A percentile compares a stretch with the other conserved stretches of the same genome.
These are phyloP conservation scores for Aquanectria penicillioides DNA, from an alignment of 2,329 filamentous ascomycete genomes.

Conservation along the genomic window DNA sequence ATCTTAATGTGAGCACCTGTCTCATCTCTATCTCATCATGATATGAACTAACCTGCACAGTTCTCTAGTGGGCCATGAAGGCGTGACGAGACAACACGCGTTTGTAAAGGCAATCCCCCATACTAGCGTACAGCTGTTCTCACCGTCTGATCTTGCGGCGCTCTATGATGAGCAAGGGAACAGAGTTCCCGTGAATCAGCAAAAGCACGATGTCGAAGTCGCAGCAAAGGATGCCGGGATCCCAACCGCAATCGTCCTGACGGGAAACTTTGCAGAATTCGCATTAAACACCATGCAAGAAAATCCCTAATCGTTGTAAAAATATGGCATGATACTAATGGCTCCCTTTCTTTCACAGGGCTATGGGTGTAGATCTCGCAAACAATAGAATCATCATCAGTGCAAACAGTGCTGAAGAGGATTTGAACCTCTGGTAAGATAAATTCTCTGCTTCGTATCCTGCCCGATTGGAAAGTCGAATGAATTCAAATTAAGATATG, in stretches of 20 bases:
- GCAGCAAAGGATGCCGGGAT: slow-evolving; percentile 9
- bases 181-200: neutral
- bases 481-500: neutral
- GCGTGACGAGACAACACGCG: neutral
- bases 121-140: neutral
- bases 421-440: slow-evolving; percentile 10
- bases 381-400: slow-evolving; percentile 4
- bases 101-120: slow-evolving; percentile 1
- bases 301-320: neutral
- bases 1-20: slow-evolving; percentile 14
- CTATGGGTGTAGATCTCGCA: slow-evolving; percentile 5
- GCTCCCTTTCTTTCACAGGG: neutral
- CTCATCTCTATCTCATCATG: too few species aligned
- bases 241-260: neutral
- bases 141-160: slow-evolving; percentile 6
- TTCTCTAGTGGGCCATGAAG: slow-evolving; percentile 7
- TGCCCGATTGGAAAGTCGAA: too few species aligned
- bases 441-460: neutral
- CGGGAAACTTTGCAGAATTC: slow-evolving; percentile 11
- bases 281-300: slow-evolving; percentile 1
- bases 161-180: slow-evolving; percentile 1
- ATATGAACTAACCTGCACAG: neutral
- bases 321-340: neutral
- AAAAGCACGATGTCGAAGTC: neutral
- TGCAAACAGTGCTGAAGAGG: neutral